These are phyloP conservation scores for Blastobotrys elegans DNA, from an alignment of 1,139 yeast genomes.

Conservation along the genomic window DNA sequence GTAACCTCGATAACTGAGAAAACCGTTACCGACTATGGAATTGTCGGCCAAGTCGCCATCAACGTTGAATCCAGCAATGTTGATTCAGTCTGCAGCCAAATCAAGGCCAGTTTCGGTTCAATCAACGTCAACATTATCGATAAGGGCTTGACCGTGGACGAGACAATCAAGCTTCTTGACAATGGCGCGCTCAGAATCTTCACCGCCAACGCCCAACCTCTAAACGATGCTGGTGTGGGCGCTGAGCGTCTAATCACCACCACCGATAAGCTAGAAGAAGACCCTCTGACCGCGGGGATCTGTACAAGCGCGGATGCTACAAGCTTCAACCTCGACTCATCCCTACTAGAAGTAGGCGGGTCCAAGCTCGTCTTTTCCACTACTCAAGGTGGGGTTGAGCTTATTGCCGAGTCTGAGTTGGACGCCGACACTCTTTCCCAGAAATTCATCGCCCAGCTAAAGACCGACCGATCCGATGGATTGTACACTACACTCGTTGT, in stretches of 20 bases:
- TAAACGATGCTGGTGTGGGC: slow-evolving; percentile 14
- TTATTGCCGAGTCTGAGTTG: slow-evolving; percentile 41
- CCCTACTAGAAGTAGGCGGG: slow-evolving; percentile 37
- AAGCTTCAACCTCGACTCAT: slow-evolving; percentile 12
- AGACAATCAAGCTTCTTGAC: slow-evolving; percentile 14
- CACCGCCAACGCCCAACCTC: slow-evolving; percentile 1
- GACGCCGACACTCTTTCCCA: slow-evolving; percentile 38
- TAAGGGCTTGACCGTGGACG: slow-evolving; percentile 11
- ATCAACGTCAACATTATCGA: slow-evolving; percentile 11
- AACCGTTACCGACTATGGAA: slow-evolving; percentile 9
- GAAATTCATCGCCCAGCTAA: slow-evolving; percentile 45
- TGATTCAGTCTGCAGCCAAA: not conserved
- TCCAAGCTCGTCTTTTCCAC: slow-evolving; percentile 36
- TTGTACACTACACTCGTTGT: slow-evolving; percentile 81
- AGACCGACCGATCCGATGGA: slow-evolving; percentile 83
- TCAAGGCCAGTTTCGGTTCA: slow-evolving; percentile 12
- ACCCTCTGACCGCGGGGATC: slow-evolving; percentile 9
- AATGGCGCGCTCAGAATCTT: slow-evolving; percentile 15
- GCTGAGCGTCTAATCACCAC: slow-evolving; percentile 11
- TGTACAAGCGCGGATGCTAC: not conserved
- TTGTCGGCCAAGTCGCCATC: slow-evolving; percentile 14
- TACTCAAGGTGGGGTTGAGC: slow-evolving; percentile 37
- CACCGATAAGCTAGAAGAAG: not conserved
- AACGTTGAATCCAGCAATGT: slow-evolving; percentile 7
- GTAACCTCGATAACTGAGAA: slow-evolving; percentile 6